These are phyloP conservation scores for Skeletonema costatum DNA, from an alignment of 108 stramenopile species.

Conservation along the genomic window DNA sequence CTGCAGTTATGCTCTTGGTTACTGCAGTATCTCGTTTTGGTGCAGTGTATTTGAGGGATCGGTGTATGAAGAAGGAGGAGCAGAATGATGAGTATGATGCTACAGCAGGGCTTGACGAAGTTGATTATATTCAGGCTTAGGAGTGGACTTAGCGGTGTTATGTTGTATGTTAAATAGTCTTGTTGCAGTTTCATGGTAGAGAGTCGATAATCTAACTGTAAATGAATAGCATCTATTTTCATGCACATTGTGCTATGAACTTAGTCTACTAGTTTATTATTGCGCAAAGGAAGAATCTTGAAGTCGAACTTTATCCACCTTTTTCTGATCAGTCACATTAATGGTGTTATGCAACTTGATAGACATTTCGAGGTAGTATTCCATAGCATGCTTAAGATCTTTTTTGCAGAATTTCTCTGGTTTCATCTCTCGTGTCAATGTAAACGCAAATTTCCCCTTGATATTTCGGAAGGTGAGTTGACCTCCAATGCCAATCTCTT, in stretches of 20 bases:
- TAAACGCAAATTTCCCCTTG: constrained; percentile 24
- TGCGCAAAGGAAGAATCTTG: not conserved
- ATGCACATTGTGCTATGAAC: not conserved
- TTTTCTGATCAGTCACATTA: constrained; percentile 24
- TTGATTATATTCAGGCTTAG: constrained; percentile 3
- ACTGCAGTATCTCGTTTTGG: constrained; percentile 28
- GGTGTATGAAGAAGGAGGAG: constrained; percentile 4
- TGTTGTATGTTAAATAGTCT: not conserved
- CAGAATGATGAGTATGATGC: constrained; percentile 11
- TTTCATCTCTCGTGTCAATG: constrained; percentile 16
- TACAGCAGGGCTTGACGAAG: constrained; percentile 7
- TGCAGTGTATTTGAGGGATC: constrained; percentile 34
- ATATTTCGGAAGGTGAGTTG: constrained; percentile 28
- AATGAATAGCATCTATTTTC: too few species aligned
- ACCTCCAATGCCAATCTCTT: constrained; percentile 25
- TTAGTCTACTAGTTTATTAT: not conserved
- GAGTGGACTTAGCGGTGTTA: not conserved
- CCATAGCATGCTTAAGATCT: constrained; percentile 28
- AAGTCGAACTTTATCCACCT: constrained; percentile 39
- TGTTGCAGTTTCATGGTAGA: not conserved
- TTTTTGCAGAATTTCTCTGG: constrained; percentile 24
- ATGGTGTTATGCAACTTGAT: constrained; percentile 49
- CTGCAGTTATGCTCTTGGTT: constrained; percentile 10
- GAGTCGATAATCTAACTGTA: too few species aligned
- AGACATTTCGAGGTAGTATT: constrained; percentile 44